phyloP scores from a whole-genome alignment of 1,139 yeast species.

The Debaryomyces psychrophilus region DNA sequence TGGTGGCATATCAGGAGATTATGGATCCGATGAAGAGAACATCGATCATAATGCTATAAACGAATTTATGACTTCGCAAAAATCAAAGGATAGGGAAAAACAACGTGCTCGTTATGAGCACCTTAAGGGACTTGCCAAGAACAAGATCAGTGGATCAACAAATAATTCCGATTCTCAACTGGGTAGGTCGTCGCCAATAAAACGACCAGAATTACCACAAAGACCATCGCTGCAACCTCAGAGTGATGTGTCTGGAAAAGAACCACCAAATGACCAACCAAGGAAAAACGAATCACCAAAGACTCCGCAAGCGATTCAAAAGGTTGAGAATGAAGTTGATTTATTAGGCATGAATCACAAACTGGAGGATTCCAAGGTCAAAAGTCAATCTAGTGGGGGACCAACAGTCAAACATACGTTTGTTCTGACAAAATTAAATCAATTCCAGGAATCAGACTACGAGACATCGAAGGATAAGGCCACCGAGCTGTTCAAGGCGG shows the following conservation, averaged over 20 bases:
- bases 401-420: conserved; percentile 7
- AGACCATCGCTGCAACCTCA: conserved; percentile 10
- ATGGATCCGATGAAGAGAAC: conserved; percentile 50
- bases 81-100: conserved; percentile 42
- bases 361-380: not conserved
- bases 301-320: not conserved
- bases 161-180: conserved; percentile 9
- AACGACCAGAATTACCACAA: conserved; percentile 5
- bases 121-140: conserved; percentile 23
- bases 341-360: conserved; percentile 22
- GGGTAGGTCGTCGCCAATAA: conserved; percentile 6
- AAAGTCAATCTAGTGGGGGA: not conserved
- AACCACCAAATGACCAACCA: not conserved
- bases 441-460: conserved; percentile 53
- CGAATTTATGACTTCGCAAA: conserved; percentile 41
- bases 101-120: conserved; percentile 29
- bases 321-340: conserved; percentile 22
- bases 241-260: not conserved
- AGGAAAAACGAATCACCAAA: not conserved
- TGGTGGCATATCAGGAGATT: conserved; percentile 40
- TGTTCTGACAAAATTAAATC: conserved; percentile 31
- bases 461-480: conserved; percentile 64
- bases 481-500: conserved; percentile 64
- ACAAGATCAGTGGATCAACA: conserved; percentile 16
- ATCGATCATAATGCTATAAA: conserved; percentile 47